A percentile compares a stretch with the other conserved stretches of the same genome.
Evolutionary conservation across 2,329 filamentous ascomycete genomes (phyloP).

Genomic region (Cladosporium cucumerinum): DNA sequence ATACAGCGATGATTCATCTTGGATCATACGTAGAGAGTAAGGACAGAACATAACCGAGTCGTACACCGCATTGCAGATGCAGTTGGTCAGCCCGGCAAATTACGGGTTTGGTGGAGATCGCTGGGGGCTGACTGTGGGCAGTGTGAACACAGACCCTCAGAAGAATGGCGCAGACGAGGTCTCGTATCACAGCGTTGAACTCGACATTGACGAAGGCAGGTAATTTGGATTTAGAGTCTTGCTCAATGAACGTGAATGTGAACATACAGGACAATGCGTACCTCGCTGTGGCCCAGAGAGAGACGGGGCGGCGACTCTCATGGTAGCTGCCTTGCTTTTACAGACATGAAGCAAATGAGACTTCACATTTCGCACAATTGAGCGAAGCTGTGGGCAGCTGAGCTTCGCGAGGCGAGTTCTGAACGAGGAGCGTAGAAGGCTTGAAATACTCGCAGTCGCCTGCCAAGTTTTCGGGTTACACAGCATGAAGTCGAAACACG

Average conservation of each 20-base stretch:
- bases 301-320: not conserved
- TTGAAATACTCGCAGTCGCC: not conserved
- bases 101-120: not conserved
- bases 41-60: not conserved
- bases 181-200: not conserved
- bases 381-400: not conserved
- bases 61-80: not conserved
- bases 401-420: not conserved
- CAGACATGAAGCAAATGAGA: not conserved
- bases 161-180: too few species aligned
- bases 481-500: not conserved
- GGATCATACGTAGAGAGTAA: not conserved
- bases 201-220: not conserved
- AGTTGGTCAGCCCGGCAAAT: not conserved
- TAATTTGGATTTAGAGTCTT: not conserved
- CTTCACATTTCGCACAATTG: not conserved
- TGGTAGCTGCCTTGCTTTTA: not conserved
- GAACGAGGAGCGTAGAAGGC: not conserved
- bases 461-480: not conserved
- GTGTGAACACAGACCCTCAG: not conserved
- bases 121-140: not conserved
- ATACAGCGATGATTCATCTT: not conserved
- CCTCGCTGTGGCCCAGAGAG: not conserved
- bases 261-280: not conserved
- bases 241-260: not conserved